Evolutionary conservation across 2,329 filamentous ascomycete genomes (phyloP), one percentile per base, ranked within the genome.

Genomic region (Sporothrix variecibatus): DNA sequence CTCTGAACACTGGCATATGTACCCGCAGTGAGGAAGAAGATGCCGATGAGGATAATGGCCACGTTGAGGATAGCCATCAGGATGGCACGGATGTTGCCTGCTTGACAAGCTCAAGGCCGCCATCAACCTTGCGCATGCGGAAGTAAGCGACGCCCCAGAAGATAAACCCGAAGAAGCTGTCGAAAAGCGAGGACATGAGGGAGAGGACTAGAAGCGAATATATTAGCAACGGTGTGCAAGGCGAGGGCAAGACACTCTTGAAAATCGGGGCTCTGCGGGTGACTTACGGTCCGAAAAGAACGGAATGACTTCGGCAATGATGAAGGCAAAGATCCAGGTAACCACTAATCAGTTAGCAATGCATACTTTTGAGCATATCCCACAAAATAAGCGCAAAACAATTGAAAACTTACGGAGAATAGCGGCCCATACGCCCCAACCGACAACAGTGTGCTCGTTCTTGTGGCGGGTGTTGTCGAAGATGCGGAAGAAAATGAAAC

Each of bases 91-190:
- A 90, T 78, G 67, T 87, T 89, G 46, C 88, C 1, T 83, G 84
- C 76, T 85, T 87, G 70, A 87, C 86, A 43, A 88, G 86, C 0
- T 85, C 83, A 2, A 86, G 80, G 7, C 87, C 86, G 49, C 89
- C 86, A 76, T 93, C 91, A 1, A 88, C 91, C 26, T 84, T 84
- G 67, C 92, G 87, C 92, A 95, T 93, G 73, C 92, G 88, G 79
- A 94, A 88, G 80, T 94, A 95, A 0, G 93, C 93, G 1, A 94
- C 88, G 15, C 92, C 93, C 93, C 93, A 98, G 86, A 97, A 98
- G 80, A 97, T 97, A 86, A 97, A 98, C 31, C 95, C 95, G 79
- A 95, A 95, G 87, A 94, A 95, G 72, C 93, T 95, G 83, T 97
- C 94, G 80, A 97, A 97, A 1, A 97, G 88, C 3, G 94, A 94